Evolutionary conservation across 164 flowering plant genomes (phyloP), one percentile per base, ranked within the genome.

Genomic region (Macadamia integrifolia): DNA sequence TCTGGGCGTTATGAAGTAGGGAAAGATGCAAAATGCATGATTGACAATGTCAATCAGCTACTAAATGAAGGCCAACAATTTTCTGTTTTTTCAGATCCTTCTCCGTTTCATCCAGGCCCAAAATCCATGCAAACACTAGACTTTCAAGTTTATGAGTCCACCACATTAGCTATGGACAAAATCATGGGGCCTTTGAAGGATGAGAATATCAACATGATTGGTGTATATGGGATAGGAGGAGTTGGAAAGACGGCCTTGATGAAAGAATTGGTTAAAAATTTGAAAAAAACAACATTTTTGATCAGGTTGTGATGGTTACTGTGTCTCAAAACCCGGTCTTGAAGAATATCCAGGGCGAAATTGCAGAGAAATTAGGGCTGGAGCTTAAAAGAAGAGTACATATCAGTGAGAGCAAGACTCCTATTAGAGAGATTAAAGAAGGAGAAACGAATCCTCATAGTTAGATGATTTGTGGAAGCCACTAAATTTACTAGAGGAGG

Each of bases 391-490:
- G 58, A 69, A 31, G 17, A 30, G 8, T 42, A 8, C 6, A 23
- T 40, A 43, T 1, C 0, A 0, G 35, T 10, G 8, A 69, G 77
- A 71, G 75, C 76, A 29, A 11, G 46, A 1, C 46, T 32, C 15
- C 10, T 74, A 28, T 17, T 15, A 3, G 40, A 9, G 6, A 69
- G 72, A 56, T n/a, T 76, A 9, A 59, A 35, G 61, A 30, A 69
- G n/a, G 49, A 30, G 30, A 69, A 40, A 13, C 56, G 10, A 8
- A 35, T 74, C 6, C 80, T 81, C 7, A 15, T 81, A 32, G 71
- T 81, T 81, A 31, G 84, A 81, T 66, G 79, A 78, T 72, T 15
- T 81, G 0, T 81, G 84, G 84, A 60, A 60, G 18, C 49, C 13
- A 44, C 40, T 78, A 31, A 63, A 79, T 1, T 42, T 81, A 53